These are phyloP conservation scores for Rubus parviflorus DNA, from an alignment of 306 rosid species.

Conservation along the genomic window DNA sequence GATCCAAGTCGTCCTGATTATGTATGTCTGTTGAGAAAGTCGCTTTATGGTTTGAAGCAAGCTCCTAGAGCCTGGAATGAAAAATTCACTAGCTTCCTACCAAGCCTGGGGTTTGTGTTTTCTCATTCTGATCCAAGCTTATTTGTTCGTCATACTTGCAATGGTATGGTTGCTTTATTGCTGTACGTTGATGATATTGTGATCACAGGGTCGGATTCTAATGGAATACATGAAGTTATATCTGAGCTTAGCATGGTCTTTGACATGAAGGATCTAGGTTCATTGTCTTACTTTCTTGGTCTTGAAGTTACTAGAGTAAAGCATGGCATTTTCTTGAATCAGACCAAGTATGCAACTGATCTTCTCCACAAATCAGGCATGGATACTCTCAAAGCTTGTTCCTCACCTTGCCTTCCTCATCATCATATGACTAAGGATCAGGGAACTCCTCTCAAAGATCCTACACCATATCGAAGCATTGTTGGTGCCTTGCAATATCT, in stretches of 20 bases:
- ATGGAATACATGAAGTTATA: background rate
- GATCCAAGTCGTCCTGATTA: too few species aligned
- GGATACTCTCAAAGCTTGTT: background rate
- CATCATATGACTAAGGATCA: background rate
- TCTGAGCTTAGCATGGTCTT: background rate
- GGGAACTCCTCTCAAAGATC: background rate
- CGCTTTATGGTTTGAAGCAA: too few species aligned
- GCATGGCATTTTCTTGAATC: background rate
- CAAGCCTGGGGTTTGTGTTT: too few species aligned
- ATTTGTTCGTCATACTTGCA: background rate
- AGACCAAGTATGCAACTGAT: background rate
- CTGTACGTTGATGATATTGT: too few species aligned
- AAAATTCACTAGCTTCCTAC: too few species aligned
- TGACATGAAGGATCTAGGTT: background rate
- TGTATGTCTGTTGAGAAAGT: too few species aligned
- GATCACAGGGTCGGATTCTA: background rate
- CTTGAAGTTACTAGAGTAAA: too few species aligned
- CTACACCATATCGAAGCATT: background rate
- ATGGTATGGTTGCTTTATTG: too few species aligned
- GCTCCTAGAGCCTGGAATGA: too few species aligned
- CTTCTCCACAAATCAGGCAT: too few species aligned
- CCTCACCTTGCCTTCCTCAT: background rate
- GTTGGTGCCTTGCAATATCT: background rate
- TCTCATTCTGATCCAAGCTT: background rate
- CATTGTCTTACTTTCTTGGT: background rate